These are phyloP conservation scores for Tilletia walkeri DNA, from an alignment of 1,284 basidiomycete genomes.

Conservation along the genomic window DNA sequence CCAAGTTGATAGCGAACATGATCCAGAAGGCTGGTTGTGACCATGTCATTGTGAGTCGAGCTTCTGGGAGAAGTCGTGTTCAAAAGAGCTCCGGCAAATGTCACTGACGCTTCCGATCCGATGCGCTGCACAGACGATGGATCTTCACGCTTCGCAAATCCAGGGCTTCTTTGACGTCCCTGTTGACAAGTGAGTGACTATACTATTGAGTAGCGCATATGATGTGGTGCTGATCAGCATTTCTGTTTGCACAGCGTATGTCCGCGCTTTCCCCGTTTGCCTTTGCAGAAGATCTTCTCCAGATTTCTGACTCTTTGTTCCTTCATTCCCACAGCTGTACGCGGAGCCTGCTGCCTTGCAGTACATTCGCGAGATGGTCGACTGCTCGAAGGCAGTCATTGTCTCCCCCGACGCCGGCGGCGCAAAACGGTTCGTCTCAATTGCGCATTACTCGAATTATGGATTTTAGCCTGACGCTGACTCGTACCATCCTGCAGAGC, in stretches of 20 bases:
- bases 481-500: slow-evolving; percentile 64
- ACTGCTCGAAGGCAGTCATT: slow-evolving; percentile 83
- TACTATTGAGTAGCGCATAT: slow-evolving; percentile 75
- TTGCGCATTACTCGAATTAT: background rate
- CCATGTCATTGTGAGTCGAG: slow-evolving; percentile 84
- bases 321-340: slow-evolving; percentile 68
- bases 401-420: slow-evolving; percentile 98
- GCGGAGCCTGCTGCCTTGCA: slow-evolving; percentile 95
- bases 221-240: slow-evolving; percentile 61
- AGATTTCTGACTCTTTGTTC: too few relatives aligned
- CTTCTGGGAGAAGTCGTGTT: too few relatives aligned
- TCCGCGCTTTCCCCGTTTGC: background rate
- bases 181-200: slow-evolving; percentile 76
- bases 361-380: slow-evolving; percentile 89
- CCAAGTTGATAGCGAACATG: slow-evolving; percentile 99
- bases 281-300: background rate
- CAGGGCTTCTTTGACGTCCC: slow-evolving; percentile 99
- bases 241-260: background rate
- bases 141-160: slow-evolving; percentile 55
- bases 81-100: too few relatives aligned
- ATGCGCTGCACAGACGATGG: slow-evolving; percentile 57
- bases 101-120: background rate
- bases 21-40: slow-evolving; percentile 94
- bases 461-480: background rate
- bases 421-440: slow-evolving; percentile 74